A percentile compares a stretch with the other conserved stretches of the same genome.
Conservation (phyloP, 345 rosid genomes). For the Arabis hirsuta region DNA sequence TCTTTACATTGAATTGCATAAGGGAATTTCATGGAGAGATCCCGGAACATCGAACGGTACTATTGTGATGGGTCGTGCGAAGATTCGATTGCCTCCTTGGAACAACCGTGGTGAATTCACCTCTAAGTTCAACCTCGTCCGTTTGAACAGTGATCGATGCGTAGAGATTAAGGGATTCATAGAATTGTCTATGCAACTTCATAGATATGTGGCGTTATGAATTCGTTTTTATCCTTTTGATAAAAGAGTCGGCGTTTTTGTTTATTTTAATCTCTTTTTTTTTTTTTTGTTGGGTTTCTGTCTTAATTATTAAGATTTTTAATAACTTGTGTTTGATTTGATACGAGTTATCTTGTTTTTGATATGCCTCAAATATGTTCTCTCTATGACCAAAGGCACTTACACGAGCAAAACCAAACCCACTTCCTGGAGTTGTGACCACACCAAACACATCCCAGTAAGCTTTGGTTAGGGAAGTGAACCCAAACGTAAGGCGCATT, state of each 20-base stretch:
- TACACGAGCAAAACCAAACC: slow-evolving; percentile 92
- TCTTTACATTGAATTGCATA: slow-evolving; percentile 22
- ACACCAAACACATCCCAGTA: slow-evolving; percentile 92
- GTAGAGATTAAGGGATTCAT: slow-evolving; percentile 9
- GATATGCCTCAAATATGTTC: slow-evolving; percentile 85
- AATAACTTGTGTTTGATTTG: too few relatives aligned
- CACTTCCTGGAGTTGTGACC: slow-evolving; percentile 87
- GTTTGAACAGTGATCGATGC: slow-evolving; percentile 9
- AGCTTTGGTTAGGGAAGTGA: slow-evolving; percentile 89
- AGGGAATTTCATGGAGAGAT: background rate
- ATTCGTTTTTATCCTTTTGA: background rate
- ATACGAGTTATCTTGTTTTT: slow-evolving; percentile 42
- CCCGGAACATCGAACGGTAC: slow-evolving; percentile 20
- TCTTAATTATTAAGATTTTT: background rate
- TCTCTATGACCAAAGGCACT: slow-evolving; percentile 93
- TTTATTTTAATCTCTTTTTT: background rate
- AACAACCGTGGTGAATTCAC: background rate
- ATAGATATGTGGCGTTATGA: background rate
- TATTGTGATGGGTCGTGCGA: slow-evolving; percentile 33
- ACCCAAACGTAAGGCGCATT: slow-evolving; percentile 97
- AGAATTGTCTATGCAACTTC: slow-evolving; percentile 22
- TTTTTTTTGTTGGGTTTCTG: background rate
- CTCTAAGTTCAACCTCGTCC: background rate
- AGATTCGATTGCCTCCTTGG: slow-evolving; percentile 18
- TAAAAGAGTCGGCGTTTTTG: background rate